Conservation (phyloP, 192 early-diverging fungal species). For the Gryganskiella cystojenkinii region DNA sequence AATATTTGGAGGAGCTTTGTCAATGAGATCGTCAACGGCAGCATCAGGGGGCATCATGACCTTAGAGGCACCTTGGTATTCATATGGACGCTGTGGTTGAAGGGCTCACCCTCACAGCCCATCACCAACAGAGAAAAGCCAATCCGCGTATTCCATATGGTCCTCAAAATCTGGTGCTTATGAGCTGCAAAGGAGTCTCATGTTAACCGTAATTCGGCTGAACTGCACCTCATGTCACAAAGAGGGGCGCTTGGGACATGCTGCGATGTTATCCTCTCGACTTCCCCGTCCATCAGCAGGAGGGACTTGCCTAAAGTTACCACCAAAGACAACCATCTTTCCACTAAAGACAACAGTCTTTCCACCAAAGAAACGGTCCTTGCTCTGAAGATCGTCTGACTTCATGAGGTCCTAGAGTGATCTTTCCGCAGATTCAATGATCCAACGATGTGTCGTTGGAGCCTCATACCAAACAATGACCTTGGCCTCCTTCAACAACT, state of each 20-base stretch:
- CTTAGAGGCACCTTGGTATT: conserved; percentile 1
- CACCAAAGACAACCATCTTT: conserved; percentile 47
- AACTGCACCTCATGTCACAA: conserved; percentile 10
- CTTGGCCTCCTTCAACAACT: too few species aligned
- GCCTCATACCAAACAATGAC: too few species aligned
- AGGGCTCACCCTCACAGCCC: not conserved
- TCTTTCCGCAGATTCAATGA: conserved; percentile 26
- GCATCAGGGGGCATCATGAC: conserved; percentile 12
- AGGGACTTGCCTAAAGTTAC: conserved; percentile 38
- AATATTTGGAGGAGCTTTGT: conserved; percentile 14
- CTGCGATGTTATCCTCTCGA: conserved; percentile 11
- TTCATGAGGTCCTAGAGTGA: conserved; percentile 21
- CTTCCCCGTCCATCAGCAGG: conserved; percentile 16
- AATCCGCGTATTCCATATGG: conserved; percentile 6
- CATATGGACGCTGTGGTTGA: not conserved
- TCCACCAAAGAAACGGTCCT: conserved; percentile 28
- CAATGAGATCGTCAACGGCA: not conserved
- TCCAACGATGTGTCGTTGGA: conserved; percentile 24
- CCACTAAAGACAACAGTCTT: too few species aligned
- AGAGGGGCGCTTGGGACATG: conserved; percentile 31
- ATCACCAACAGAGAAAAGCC: conserved; percentile 15
- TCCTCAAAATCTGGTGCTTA: not conserved
- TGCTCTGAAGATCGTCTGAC: not conserved
- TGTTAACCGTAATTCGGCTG: conserved; percentile 18
- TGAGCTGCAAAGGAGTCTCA: too few species aligned